phyloP scores from a whole-genome alignment of 306 rosid species.

The Cucumis hystrix region DNA sequence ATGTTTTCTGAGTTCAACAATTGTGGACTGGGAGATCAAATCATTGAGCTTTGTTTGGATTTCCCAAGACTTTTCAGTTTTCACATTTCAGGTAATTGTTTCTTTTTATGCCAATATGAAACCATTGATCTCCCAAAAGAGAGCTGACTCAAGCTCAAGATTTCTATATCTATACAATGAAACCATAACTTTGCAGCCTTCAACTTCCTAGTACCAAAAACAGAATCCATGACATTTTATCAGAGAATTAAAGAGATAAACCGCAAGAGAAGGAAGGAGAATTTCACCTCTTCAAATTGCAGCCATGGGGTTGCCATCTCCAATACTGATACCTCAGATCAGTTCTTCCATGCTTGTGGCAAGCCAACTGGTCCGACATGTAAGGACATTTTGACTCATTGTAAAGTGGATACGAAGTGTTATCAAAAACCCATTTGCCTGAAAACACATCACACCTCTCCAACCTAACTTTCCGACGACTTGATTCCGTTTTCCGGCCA shows the following conservation, averaged over 20 bases:
- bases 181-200: neutral
- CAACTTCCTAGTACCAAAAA: neutral
- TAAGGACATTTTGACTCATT: conserved; percentile 64
- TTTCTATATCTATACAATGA: neutral
- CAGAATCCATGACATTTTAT: neutral
- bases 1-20: neutral
- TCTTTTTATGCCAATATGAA: neutral
- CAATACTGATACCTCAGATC: conserved; percentile 73
- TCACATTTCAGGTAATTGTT: neutral
- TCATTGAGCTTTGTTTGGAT: too few species aligned
- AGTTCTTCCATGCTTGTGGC: conserved; percentile 84
- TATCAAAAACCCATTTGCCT: conserved; percentile 83
- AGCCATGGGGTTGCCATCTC: conserved; percentile 94
- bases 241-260: neutral
- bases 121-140: neutral
- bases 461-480: conserved; percentile 26
- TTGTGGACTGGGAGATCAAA: too few species aligned
- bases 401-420: conserved; percentile 64
- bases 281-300: conserved; percentile 74
- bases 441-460: conserved; percentile 69
- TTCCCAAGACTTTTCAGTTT: neutral
- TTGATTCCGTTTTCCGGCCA: conserved; percentile 8
- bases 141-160: neutral
- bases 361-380: conserved; percentile 97
- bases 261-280: neutral